These are phyloP conservation scores for Candida ascalaphidarum DNA, from an alignment of 805 yeast species.

Conservation along the genomic window DNA sequence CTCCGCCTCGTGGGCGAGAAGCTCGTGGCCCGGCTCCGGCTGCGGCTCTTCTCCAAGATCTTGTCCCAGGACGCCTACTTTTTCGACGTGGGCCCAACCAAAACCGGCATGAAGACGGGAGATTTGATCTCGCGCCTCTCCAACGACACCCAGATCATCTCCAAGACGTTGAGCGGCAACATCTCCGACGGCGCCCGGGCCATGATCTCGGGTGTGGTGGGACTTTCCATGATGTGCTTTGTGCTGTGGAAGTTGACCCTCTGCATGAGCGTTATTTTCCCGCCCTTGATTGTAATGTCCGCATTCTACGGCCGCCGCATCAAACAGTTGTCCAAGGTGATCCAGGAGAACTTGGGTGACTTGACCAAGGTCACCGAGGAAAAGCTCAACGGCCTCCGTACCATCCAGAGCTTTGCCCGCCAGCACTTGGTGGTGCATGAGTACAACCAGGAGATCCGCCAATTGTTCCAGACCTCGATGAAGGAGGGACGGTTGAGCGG, in stretches of 20 bases:
- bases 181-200: conserved; percentile 90
- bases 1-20: conserved; percentile 79
- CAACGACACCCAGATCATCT: conserved; percentile 81
- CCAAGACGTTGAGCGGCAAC: conserved; percentile 80
- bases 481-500: conserved; percentile 78
- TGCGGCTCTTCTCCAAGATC: conserved; percentile 67
- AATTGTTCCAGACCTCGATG: conserved; percentile 58
- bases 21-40: conserved; percentile 74
- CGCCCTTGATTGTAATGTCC: conserved; percentile 76
- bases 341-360: conserved; percentile 79
- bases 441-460: conserved; percentile 64
- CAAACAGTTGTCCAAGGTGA: conserved; percentile 60
- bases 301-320: conserved; percentile 75
- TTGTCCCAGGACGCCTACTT: conserved; percentile 83
- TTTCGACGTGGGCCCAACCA: conserved; percentile 65
- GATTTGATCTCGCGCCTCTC: conserved; percentile 84
- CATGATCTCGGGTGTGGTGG: conserved; percentile 73
- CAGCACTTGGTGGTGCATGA: conserved; percentile 70
- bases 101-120: conserved; percentile 59
- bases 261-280: conserved; percentile 71
- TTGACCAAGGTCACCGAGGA: conserved; percentile 90
- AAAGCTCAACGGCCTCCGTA: conserved; percentile 73
- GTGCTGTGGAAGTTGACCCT: conserved; percentile 79
- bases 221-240: conserved; percentile 84
- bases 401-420: conserved; percentile 87